Evolutionary conservation across 2,329 filamentous ascomycete species (phyloP), one percentile per base, ranked within the genome.

Genomic region (Thelonectria blattea): DNA sequence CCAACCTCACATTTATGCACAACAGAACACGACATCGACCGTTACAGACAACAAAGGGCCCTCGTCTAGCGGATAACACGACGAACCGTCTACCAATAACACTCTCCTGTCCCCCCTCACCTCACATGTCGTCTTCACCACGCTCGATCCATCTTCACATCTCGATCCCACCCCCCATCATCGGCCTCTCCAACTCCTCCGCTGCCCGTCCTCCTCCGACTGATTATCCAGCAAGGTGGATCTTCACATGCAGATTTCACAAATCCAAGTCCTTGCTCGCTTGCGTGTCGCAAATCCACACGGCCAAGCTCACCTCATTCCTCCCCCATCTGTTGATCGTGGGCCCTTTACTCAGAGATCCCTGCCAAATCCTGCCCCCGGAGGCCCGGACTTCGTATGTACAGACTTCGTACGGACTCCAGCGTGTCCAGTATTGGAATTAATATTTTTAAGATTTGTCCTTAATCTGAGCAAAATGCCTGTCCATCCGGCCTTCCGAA

Each of bases 201-300:
- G 39, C 32, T 37, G 12, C 32, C n/a, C 9, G 15, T 24, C 14
- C 15, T 24, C 14, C 15, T 6, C 15, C 20, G 10, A 20, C 17
- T 30, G 6, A 30, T 11, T 14, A 17, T 18, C 43, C 39, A 51
- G 20, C 42, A 18, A 39, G 24, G 48, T 39, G 18, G 48, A 46
- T 30, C 27, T 58, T 52, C 42, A 27, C 15, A 58, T 58, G 48
- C 55, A 37, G 2, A 10, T 24, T n/a, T 10, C 42, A 45, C n/a
- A 18, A 30, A 45, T 22, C 42, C 11, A 9, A 27, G 45, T 30
- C 45, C 45, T 47, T 47, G 22, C 45, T 47, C 17, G 46, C 46
- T 48, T 48, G 46, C 46, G 46, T 48, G 46, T 49, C 27, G 47
- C 34, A n/a, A 49, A 34, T 34, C 47, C 30, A 34, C 30, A 20